Conservation (phyloP, 805 yeast genomes). For the Zygotorulaspora sp. region DNA sequence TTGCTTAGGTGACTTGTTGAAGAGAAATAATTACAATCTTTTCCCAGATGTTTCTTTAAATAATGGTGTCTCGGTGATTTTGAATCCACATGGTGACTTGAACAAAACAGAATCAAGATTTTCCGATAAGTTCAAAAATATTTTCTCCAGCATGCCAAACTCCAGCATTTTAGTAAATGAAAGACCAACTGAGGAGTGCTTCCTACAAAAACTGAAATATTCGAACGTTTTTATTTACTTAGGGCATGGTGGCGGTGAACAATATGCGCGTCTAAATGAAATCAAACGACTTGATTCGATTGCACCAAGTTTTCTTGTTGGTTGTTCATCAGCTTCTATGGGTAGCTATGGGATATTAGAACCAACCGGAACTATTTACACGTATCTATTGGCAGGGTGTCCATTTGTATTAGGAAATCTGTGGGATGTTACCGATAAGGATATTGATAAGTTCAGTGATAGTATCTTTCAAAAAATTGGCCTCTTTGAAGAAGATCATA, state of each 20-base stretch:
- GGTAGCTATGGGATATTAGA: constrained; percentile 55
- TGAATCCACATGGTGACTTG: constrained; percentile 83
- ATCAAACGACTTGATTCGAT: constrained; percentile 42
- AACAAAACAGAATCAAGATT: constrained; percentile 59
- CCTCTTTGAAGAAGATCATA: constrained; percentile 34
- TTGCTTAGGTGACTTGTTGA: constrained; percentile 40
- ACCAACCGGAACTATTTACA: constrained; percentile 70
- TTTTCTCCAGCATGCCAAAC: constrained; percentile 26
- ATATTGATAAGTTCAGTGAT: constrained; percentile 73
- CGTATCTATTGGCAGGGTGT: constrained; percentile 74
- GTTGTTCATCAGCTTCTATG: constrained; percentile 84
- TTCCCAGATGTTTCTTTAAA: constrained; percentile 22
- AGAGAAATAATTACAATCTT: constrained; percentile 12
- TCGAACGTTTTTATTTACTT: constrained; percentile 63
- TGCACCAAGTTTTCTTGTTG: constrained; percentile 68
- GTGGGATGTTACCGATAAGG: constrained; percentile 98
- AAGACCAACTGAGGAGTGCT: constrained; percentile 54
- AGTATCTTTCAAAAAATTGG: constrained; percentile 66
- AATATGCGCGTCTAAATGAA: constrained; percentile 55
- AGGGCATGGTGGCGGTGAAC: constrained; percentile 98
- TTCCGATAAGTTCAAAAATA: constrained; percentile 38
- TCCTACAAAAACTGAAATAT: constrained; percentile 41
- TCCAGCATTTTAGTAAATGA: constrained; percentile 55
- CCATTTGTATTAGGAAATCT: constrained; percentile 80
- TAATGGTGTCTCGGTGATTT: constrained; percentile 51